Percentiles rank a stretch among this genome's conserved stretches.
These are phyloP conservation scores for Neurospora hispaniola DNA, from an alignment of 495 filamentous ascomycete species.

Conservation along the genomic window DNA sequence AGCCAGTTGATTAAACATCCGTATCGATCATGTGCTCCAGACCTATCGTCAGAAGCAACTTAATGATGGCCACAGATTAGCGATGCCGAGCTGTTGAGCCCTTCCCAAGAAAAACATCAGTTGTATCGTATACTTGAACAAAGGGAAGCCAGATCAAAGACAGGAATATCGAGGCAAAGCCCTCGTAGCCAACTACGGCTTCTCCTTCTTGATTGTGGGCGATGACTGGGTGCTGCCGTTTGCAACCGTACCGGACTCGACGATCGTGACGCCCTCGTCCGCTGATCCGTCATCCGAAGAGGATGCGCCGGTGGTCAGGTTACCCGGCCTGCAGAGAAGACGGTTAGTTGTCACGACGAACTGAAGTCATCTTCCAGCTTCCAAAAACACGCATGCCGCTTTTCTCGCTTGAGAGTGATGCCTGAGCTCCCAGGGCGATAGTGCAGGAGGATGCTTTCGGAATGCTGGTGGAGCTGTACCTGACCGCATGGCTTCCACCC, in stretches of 20 bases:
- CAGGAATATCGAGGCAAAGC: slow-evolving; percentile 3
- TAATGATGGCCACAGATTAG: slow-evolving; percentile 23
- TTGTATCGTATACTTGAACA: slow-evolving; percentile 8
- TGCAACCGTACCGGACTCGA: slow-evolving; percentile 38
- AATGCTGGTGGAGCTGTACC: slow-evolving; percentile 14
- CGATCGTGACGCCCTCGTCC: slow-evolving; percentile 39
- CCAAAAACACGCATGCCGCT: not conserved
- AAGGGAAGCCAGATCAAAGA: slow-evolving; percentile 3
- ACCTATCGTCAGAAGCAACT: slow-evolving; percentile 8
- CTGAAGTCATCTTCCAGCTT: slow-evolving; percentile 3
- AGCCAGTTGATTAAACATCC: slow-evolving; percentile 6
- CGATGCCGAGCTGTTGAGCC: slow-evolving; percentile 13
- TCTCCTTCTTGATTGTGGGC: slow-evolving; percentile 38
- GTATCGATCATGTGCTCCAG: slow-evolving; percentile 16
- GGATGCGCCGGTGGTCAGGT: slow-evolving; percentile 13
- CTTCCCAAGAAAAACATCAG: slow-evolving; percentile 7
- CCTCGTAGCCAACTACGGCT: slow-evolving; percentile 10
- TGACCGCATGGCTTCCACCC: slow-evolving; percentile 11
- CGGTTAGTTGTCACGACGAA: slow-evolving; percentile 18
- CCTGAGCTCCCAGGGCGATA: not conserved
- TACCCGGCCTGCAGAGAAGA: slow-evolving; percentile 17
- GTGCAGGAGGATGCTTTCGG: not conserved
- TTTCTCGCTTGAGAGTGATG: not conserved
- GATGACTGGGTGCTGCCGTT: slow-evolving; percentile 41
- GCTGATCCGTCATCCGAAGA: slow-evolving; percentile 33